Base-by-base conservation (phyloP, 306 rosid genomes). In the Vigna unguiculata region DNA sequence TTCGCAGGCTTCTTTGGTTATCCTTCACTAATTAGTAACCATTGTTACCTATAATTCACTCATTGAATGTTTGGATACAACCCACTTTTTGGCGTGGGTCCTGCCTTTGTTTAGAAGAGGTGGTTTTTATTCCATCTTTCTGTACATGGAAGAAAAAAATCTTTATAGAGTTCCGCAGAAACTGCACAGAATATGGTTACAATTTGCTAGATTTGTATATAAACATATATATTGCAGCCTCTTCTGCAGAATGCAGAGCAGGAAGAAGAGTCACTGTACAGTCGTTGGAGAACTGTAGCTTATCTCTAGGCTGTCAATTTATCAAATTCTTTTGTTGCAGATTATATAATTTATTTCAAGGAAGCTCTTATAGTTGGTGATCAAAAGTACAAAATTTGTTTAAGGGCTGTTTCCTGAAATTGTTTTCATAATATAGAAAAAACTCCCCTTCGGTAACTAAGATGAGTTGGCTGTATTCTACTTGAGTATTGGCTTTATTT, bases 211-310 rank as follows among this genome's bases (percentile, higher is more conserved):
- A 79, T 79, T 45, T 93, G 96, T 93, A 41, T 65, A 65, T 63
- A 63, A 40, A 17, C 25, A 89, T 88, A 83, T 85, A 75, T 86
- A 88, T 76, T 85, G 69, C 90, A 81, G 85, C 80, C 79, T 72
- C 89, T 79, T 90, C 87, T 86, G 90, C 87, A 83, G 82, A 83
- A 90, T 83, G 96, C 90, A 83, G 89, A 83, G 82, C 80, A 76
- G 91, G 90, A 85, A 43, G 48, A 43, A 81, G 90, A 81, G 83
- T 85, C 85, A 21, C 80, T 87, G 90, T 86, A 92, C 92, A 87
- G 90, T 84, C 82, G 80, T 81, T 81, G 78, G 90, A 86, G 97
- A 87, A 88, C 74, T 82, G 87, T 88, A 89, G 85, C 85, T 81
- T 82, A 78, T 74, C 71, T 72, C 70, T 80, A 84, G 92, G 88